These are phyloP conservation scores for Rhodotorula sp. DNA, from an alignment of 1,284 basidiomycete genomes.

Conservation along the genomic window DNA sequence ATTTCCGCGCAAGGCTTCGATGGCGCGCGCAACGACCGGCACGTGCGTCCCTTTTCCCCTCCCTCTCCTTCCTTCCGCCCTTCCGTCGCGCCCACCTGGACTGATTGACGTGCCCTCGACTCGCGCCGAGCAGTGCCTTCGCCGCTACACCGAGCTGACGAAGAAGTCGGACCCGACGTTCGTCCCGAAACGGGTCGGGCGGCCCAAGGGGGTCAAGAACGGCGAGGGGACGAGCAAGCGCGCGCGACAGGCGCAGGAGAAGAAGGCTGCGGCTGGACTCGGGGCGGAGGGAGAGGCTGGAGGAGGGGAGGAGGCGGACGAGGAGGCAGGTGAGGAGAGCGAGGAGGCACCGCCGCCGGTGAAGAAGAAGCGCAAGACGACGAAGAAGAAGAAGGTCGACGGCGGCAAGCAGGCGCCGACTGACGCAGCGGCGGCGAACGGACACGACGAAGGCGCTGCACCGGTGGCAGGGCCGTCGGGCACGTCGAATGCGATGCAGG, in stretches of 20 bases:
- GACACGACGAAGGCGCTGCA: not conserved
- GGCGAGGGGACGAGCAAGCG: not conserved
- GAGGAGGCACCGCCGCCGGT: not conserved
- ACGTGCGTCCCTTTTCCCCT: constrained; percentile 22
- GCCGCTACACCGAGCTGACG: constrained; percentile 16
- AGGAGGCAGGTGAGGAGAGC: not conserved
- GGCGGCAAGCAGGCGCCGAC: not conserved
- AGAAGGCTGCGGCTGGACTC: not conserved
- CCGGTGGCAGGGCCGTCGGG: not conserved
- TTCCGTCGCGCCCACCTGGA: too few species aligned
- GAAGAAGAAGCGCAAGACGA: not conserved
- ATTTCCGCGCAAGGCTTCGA: constrained; percentile 29
- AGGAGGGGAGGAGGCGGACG: not conserved
- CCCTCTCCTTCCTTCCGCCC: too few species aligned
- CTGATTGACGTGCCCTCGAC: not conserved
- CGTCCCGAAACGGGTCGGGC: not conserved
- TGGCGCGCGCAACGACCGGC: constrained; percentile 32
- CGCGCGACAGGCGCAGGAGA: not conserved
- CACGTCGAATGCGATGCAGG: too few species aligned
- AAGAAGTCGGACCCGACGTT: not conserved
- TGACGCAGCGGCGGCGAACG: not conserved
- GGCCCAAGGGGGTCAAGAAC: not conserved
- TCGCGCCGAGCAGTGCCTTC: constrained; percentile 10
- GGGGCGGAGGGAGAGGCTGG: not conserved
- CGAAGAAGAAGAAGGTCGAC: not conserved